Evolutionary conservation across 768 basidiomycete genomes (phyloP), one percentile per base, ranked within the genome.

Genomic region (Pleurotus ostreatus): DNA sequence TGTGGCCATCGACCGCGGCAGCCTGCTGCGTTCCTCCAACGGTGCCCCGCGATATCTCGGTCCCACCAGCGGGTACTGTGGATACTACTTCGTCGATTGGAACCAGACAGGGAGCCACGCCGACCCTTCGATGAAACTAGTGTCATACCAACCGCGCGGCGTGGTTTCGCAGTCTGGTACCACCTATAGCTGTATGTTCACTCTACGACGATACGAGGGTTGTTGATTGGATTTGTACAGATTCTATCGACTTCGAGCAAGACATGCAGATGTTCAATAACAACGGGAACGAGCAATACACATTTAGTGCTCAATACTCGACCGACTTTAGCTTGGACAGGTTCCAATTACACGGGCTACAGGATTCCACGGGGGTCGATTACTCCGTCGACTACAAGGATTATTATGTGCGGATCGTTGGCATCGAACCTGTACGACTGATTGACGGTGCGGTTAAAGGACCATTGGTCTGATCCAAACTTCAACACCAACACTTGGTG

Each of bases 181-280:
- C 30, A 16, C 15, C 1, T 30, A 49, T 37, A 49, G 30, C 7
- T 49, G 48, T 49, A 38, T 1, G 48, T n/a, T 5, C 13, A 15
- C 22, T 11, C n/a, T 5, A 34, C n/a, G 30, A 25, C n/a, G n/a
- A 7, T 25, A 34, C 30, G 38, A 11, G 20, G 13, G 13, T 16
- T 25, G 11, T 23, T 49, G 8, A 49, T 25, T 11, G 11, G 8
- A 3, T 37, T 8, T n/a, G 12, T 15, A 15, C 2, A 23, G 30
- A 49, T 22, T 25, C 48, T 7, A 20, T 49, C 23, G 48, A 49
- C 22, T 49, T 30, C 38, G 4, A 49, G 15, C 48, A 34, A 4
- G 48, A 49, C 22, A 49, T 49, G 48, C 48, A 49, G 30, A 49
- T 49, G 48, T 49, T 49, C 16, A 49, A 49, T 13, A 49, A 49